Percentiles rank a stretch among this genome's conserved stretches.
Conservation (phyloP, 2,329 filamentous ascomycete genomes). For the Uncinocarpus reesii region DNA sequence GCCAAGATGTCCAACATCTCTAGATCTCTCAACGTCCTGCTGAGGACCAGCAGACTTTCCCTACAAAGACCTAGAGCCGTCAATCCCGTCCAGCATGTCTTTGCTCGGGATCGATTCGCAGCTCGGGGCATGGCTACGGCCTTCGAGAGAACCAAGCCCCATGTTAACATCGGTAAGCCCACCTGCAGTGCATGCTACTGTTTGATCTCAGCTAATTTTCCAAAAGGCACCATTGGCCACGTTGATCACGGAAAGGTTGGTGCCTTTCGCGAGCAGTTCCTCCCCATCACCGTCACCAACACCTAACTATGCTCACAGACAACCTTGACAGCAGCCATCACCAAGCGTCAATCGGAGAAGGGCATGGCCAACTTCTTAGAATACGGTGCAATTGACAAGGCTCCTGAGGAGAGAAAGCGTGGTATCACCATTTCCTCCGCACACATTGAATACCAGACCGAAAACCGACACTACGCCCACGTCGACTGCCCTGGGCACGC, state of each 20-base stretch:
- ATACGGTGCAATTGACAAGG: conserved; percentile 97
- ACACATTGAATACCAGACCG: conserved; percentile 96
- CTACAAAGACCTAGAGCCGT: conserved; percentile 56
- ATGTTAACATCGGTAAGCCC: conserved; percentile 84
- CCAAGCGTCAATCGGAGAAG: conserved; percentile 93
- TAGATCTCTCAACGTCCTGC: conserved; percentile 64
- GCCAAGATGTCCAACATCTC: conserved; percentile 69
- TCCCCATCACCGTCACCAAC: conserved; percentile 11
- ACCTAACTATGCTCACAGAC: conserved; percentile 50
- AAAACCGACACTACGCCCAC: conserved; percentile 93
- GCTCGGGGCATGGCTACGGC: conserved; percentile 49
- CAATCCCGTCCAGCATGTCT: conserved; percentile 61
- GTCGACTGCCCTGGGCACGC: conserved; percentile 99
- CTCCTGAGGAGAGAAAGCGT: conserved; percentile 97
- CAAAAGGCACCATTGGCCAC: conserved; percentile 83
- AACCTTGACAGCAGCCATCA: conserved; percentile 95
- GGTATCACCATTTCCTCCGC: conserved; percentile 98
- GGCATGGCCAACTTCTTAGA: conserved; percentile 90
- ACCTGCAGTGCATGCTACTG: background rate
- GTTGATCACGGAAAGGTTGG: conserved; percentile 97
- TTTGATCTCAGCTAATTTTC: background rate
- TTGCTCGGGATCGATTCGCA: conserved; percentile 37
- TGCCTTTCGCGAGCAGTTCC: background rate
- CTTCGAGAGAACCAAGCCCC: conserved; percentile 86
- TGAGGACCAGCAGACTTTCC: conserved; percentile 70